Percentiles rank a stretch among this genome's conserved stretches.
Conservation (phyloP, 768 basidiomycete genomes). For the Porpolomopsis calyptriformis region DNA sequence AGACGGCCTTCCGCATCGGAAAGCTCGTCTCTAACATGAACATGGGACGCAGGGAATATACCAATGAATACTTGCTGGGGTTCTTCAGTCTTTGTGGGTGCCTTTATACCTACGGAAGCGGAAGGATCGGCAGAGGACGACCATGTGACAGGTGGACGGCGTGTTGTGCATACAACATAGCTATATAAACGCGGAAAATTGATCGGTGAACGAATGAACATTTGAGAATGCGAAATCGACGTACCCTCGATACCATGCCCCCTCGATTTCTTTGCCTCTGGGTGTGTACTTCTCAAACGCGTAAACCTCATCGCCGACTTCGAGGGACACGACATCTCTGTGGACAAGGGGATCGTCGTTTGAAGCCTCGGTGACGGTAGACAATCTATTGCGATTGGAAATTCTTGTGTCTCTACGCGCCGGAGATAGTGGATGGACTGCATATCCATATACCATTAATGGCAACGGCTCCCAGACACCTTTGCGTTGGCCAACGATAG, state of each 20-base stretch:
- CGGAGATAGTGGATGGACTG: slow-evolving; percentile 71
- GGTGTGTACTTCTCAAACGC: slow-evolving; percentile 89
- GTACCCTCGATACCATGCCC: slow-evolving; percentile 90
- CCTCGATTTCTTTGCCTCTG: slow-evolving; percentile 60
- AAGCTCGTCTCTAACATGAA: slow-evolving; percentile 76
- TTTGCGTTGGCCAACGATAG: slow-evolving; percentile 4
- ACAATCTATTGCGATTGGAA: slow-evolving; percentile 45
- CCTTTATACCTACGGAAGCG: slow-evolving; percentile 32
- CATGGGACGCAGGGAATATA: slow-evolving; percentile 86
- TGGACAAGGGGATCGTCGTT: slow-evolving; percentile 55
- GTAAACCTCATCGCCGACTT: slow-evolving; percentile 95
- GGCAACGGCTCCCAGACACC: slow-evolving; percentile 44
- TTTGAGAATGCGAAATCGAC: slow-evolving; percentile 21
- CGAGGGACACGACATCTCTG: slow-evolving; percentile 73
- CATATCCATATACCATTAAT: slow-evolving; percentile 84
- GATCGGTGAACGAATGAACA: neutral
- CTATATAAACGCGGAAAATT: slow-evolving; percentile 26
- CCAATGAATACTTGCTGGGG: slow-evolving; percentile 86
- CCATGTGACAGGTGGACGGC: slow-evolving; percentile 64
- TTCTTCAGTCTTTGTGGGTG: slow-evolving; percentile 56
- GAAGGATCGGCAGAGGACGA: slow-evolving; percentile 48
- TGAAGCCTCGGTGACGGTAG: slow-evolving; percentile 52
- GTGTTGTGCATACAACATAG: slow-evolving; percentile 78
- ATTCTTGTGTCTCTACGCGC: slow-evolving; percentile 63
- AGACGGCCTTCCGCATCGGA: slow-evolving; percentile 82